These are phyloP conservation scores for Hanseniaspora valbyensis DNA, from an alignment of 805 yeast genomes.

Conservation along the genomic window DNA sequence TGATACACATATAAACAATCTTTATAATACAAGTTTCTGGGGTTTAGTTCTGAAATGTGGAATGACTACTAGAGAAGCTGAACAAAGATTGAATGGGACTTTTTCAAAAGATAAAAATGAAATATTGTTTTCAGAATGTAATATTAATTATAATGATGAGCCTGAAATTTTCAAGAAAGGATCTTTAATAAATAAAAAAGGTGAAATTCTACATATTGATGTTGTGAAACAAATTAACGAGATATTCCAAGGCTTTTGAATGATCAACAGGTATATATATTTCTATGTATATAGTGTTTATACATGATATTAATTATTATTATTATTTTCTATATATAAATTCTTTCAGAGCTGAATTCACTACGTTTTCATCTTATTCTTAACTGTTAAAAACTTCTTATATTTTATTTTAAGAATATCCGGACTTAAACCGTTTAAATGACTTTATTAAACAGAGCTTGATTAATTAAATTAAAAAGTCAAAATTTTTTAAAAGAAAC, in stretches of 20 bases:
- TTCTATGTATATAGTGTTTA: too few species aligned
- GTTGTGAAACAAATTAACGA: conserved; percentile 32
- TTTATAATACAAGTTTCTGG: conserved; percentile 93
- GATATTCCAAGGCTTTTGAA: conserved; percentile 27
- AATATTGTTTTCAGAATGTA: conserved; percentile 62
- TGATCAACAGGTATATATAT: not conserved
- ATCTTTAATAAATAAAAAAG: conserved; percentile 41
- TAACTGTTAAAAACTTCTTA: too few species aligned
- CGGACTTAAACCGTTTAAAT: too few species aligned
- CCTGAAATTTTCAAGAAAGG: conserved; percentile 85
- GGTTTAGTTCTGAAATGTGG: conserved; percentile 59
- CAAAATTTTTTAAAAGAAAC: too few species aligned
- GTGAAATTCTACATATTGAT: conserved; percentile 36
- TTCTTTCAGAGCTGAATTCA: too few species aligned
- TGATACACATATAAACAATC: conserved; percentile 89
- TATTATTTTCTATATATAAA: too few species aligned
- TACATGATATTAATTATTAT: too few species aligned
- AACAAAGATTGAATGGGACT: conserved; percentile 64
- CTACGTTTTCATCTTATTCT: too few species aligned
- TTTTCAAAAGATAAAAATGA: conserved; percentile 79
- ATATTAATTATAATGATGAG: conserved; percentile 83
- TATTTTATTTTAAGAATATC: too few species aligned
- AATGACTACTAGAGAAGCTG: conserved; percentile 69
- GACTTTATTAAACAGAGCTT: too few species aligned
- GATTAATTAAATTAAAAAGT: too few species aligned